A percentile compares a stretch with the other conserved stretches of the same genome.
phyloP scores from a whole-genome alignment of 2,329 filamentous ascomycete genomes.

The Rutstroemia sydowiana region DNA sequence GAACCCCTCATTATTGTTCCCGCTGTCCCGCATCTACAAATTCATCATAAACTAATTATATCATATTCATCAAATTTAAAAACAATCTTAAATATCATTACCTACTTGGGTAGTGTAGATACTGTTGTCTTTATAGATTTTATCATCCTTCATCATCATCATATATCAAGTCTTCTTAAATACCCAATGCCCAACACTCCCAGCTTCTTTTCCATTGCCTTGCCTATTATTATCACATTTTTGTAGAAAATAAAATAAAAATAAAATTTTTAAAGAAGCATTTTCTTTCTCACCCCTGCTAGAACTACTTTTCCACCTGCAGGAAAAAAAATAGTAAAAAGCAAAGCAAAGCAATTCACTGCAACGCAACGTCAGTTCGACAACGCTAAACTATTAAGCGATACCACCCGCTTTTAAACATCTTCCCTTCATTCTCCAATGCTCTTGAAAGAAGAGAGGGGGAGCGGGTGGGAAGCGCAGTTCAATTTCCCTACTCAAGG shows the following conservation, averaged over 20 bases:
- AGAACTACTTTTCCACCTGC: not conserved
- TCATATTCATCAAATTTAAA: not conserved
- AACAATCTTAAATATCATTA: not conserved
- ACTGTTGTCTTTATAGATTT: too few relatives aligned
- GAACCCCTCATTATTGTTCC: constrained; percentile 6
- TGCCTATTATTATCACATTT: too few relatives aligned
- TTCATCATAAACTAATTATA: not conserved
- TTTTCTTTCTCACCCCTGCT: not conserved
- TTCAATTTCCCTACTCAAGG: not conserved
- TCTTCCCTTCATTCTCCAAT: not conserved
- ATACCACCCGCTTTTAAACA: not conserved
- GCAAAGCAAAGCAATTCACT: not conserved
- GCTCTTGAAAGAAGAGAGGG: not conserved
- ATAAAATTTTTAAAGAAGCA: too few relatives aligned
- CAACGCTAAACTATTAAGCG: constrained; percentile 3
- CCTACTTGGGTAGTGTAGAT: too few relatives aligned
- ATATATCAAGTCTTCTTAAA: too few relatives aligned
- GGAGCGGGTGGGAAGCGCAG: too few relatives aligned
- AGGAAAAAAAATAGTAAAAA: not conserved
- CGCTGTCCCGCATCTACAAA: constrained; percentile 2
- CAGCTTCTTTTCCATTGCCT: too few relatives aligned
- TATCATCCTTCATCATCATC: too few relatives aligned
- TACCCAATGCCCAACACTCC: too few relatives aligned
- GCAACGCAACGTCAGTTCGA: constrained; percentile 2
- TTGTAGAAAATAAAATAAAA: too few relatives aligned